Percentiles rank a stretch among this genome's conserved stretches.
Conservation (phyloP, 164 flowering plant species). For the Dillenia suffruticosa region DNA sequence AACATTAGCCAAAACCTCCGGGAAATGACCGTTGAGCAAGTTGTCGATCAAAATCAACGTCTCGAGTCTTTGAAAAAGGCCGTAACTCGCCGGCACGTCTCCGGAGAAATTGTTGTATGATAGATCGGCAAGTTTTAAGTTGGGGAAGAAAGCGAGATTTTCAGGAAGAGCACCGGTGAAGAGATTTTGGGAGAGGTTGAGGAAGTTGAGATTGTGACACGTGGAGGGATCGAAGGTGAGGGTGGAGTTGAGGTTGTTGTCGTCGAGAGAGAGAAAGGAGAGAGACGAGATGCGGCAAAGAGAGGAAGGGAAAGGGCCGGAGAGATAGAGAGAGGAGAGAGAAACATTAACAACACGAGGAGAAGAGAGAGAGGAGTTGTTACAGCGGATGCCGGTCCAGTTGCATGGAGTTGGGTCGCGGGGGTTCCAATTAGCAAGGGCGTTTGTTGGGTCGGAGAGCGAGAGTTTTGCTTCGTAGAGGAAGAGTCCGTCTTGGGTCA, state of each 20-base stretch:
- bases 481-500: conserved; percentile 36
- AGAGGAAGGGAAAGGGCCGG: conserved; percentile 31
- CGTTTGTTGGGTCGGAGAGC: conserved; percentile 27
- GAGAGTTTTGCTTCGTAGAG: conserved; percentile 25
- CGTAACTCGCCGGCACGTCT: conserved; percentile 33
- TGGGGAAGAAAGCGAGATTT: conserved; percentile 15
- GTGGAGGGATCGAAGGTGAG: conserved; percentile 27
- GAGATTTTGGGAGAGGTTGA: conserved; percentile 35
- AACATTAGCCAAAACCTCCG: conserved; percentile 30
- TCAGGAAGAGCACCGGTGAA: conserved; percentile 42
- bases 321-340: conserved; percentile 23
- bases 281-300: conserved; percentile 40
- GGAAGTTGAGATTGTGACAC: conserved; percentile 22
- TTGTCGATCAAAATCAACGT: conserved; percentile 28
- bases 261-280: conserved; percentile 25
- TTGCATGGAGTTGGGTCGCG: conserved; percentile 34
- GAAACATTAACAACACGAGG: conserved; percentile 31
- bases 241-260: conserved; percentile 35
- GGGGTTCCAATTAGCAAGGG: conserved; percentile 36
- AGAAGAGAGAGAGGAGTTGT: conserved; percentile 1
- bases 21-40: conserved; percentile 38
- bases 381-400: conserved; percentile 49
- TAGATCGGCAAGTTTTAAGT: conserved; percentile 23
- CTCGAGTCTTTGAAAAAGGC: conserved; percentile 29
- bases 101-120: conserved; percentile 45